These are phyloP conservation scores for Amborella trichopoda DNA, from an alignment of 164 flowering plant genomes.

Conservation along the genomic window DNA sequence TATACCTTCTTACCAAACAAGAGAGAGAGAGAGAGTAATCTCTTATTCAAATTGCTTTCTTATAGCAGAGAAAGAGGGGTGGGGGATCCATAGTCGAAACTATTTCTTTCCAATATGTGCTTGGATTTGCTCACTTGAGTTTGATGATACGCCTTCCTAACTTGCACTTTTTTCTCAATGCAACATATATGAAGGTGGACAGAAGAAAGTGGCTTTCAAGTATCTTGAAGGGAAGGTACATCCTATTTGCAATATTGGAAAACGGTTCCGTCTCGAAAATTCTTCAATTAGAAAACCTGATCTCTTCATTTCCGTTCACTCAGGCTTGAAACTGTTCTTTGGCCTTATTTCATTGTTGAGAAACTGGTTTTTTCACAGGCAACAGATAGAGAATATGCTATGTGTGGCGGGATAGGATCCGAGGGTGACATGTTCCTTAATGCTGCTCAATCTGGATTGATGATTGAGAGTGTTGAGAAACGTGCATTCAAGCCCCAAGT, in stretches of 20 bases:
- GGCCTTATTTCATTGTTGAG: neutral
- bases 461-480: conserved; percentile 4
- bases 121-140: too few species aligned
- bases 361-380: conserved; percentile 13
- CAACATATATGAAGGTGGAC: conserved; percentile 94
- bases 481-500: conserved; percentile 24
- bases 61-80: neutral
- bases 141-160: neutral
- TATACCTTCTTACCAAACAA: too few species aligned
- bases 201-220: conserved; percentile 66
- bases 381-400: conserved; percentile 18
- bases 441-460: conserved; percentile 18
- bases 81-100: neutral
- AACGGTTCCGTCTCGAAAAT: neutral
- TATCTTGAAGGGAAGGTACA: conserved; percentile 68
- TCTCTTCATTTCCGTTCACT: neutral
- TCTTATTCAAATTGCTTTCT: too few species aligned
- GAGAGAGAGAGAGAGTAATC: neutral
- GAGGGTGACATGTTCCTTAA: conserved; percentile 28
- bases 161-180: conserved; percentile 62
- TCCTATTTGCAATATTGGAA: neutral
- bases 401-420: conserved; percentile 23
- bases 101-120: neutral
- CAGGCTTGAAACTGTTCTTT: neutral
- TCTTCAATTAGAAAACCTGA: neutral